These are phyloP conservation scores for Tetramitus jugosus DNA, from an alignment of 208 protist species.

Conservation along the genomic window DNA sequence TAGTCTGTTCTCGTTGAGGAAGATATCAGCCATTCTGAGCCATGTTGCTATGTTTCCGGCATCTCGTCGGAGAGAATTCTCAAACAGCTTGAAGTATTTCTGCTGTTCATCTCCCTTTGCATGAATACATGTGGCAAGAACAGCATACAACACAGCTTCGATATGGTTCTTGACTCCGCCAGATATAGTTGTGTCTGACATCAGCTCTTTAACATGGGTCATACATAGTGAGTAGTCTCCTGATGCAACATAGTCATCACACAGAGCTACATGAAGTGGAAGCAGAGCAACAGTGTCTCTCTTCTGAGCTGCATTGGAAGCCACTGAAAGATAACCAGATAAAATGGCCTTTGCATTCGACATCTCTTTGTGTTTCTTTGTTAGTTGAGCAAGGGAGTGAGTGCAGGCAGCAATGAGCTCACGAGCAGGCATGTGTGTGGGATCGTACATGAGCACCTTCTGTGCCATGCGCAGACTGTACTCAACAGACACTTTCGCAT, in stretches of 20 bases:
- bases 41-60: neutral
- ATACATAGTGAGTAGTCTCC: neutral
- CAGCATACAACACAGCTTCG: too few relatives aligned
- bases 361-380: too few relatives aligned
- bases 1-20: neutral
- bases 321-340: too few relatives aligned
- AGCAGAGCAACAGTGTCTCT: neutral
- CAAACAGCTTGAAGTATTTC: neutral
- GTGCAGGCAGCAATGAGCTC: neutral
- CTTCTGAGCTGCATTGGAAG: too few relatives aligned
- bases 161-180: neutral
- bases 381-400: too few relatives aligned
- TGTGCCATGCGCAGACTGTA: neutral
- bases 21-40: neutral
- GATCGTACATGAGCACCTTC: slow-evolving; percentile 8
- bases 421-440: neutral
- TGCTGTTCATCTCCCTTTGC: neutral
- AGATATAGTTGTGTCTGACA: neutral
- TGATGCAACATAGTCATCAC: neutral
- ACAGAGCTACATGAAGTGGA: neutral
- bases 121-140: neutral
- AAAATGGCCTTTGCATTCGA: too few relatives aligned
- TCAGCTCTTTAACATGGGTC: neutral
- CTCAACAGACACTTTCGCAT: neutral
- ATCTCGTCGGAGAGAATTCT: neutral